Percentiles rank a stretch among this genome's conserved stretches.
phyloP scores from a whole-genome alignment of 768 basidiomycete species.

The Psilocybe cubensis region DNA sequence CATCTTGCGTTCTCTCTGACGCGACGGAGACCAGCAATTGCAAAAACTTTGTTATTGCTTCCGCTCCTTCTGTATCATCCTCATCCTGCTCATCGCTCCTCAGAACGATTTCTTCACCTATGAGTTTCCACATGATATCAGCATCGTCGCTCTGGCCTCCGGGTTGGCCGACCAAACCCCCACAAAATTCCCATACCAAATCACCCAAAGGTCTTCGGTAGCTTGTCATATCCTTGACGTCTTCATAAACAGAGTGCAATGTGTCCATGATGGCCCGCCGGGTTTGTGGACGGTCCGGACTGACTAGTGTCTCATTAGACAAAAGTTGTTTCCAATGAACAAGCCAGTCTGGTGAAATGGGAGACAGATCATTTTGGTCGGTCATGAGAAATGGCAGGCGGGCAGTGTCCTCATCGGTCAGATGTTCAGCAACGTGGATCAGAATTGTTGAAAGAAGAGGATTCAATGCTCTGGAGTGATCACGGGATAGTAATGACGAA shows the following conservation, averaged over 20 bases:
- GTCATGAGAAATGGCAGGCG: slow-evolving; percentile 64
- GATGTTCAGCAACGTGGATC: slow-evolving; percentile 66
- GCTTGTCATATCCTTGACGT: slow-evolving; percentile 67
- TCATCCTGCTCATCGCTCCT: slow-evolving; percentile 46
- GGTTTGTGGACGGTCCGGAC: slow-evolving; percentile 51
- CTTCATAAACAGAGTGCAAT: slow-evolving; percentile 62
- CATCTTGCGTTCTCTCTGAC: slow-evolving; percentile 40
- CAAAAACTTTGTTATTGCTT: slow-evolving; percentile 32
- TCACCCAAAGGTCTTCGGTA: slow-evolving; percentile 61
- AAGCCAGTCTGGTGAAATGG: slow-evolving; percentile 75
- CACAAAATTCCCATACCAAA: slow-evolving; percentile 54
- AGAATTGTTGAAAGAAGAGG: slow-evolving; percentile 68
- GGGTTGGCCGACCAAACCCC: slow-evolving; percentile 24
- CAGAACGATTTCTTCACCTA: slow-evolving; percentile 71
- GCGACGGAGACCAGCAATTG: slow-evolving; percentile 47
- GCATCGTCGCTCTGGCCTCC: slow-evolving; percentile 38
- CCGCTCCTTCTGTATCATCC: slow-evolving; percentile 22
- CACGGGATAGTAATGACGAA: slow-evolving; percentile 64
- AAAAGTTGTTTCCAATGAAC: slow-evolving; percentile 65
- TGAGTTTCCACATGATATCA: slow-evolving; percentile 56
- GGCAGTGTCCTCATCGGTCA: slow-evolving; percentile 70
- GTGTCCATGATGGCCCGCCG: slow-evolving; percentile 59
- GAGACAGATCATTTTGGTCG: slow-evolving; percentile 69
- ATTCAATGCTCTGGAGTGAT: slow-evolving; percentile 58
- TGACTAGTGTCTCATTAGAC: slow-evolving; percentile 48